These are phyloP conservation scores for Chaetomium fimeti DNA, from an alignment of 495 filamentous ascomycete species.

Conservation along the genomic window DNA sequence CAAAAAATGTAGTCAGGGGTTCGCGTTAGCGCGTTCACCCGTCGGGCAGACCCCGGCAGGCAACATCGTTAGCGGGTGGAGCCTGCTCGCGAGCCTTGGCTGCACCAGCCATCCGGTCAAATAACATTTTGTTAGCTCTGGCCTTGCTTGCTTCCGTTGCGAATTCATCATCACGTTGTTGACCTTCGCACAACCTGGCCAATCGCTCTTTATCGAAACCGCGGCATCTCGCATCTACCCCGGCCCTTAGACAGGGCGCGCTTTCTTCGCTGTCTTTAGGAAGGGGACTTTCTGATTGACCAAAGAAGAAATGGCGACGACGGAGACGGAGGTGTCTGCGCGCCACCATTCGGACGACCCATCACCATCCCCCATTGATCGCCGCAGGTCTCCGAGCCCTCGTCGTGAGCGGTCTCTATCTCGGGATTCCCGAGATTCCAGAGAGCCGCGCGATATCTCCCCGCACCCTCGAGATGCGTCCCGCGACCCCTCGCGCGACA, in stretches of 20 bases:
- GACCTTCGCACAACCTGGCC: background rate
- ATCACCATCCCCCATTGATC: conserved; percentile 15
- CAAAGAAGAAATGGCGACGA: conserved; percentile 29
- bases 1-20: conserved; percentile 29
- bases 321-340: conserved; percentile 30
- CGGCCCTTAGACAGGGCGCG: background rate
- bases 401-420: conserved; percentile 18
- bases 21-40: conserved; percentile 24
- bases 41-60: conserved; percentile 4
- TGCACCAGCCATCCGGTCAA: conserved; percentile 17
- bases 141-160: background rate
- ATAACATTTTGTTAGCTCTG: conserved; percentile 15
- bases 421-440: background rate
- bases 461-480: conserved; percentile 1
- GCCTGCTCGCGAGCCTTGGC: background rate
- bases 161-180: conserved; percentile 1
- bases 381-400: conserved; percentile 8
- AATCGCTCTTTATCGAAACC: background rate
- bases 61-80: background rate
- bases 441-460: background rate
- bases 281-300: background rate
- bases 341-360: conserved; percentile 23
- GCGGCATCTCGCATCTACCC: background rate
- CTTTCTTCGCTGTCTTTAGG: background rate
- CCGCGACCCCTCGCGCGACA: conserved; percentile 11